These are phyloP conservation scores for Auricularia sp. DNA, from an alignment of 768 basidiomycete species.

Conservation along the genomic window DNA sequence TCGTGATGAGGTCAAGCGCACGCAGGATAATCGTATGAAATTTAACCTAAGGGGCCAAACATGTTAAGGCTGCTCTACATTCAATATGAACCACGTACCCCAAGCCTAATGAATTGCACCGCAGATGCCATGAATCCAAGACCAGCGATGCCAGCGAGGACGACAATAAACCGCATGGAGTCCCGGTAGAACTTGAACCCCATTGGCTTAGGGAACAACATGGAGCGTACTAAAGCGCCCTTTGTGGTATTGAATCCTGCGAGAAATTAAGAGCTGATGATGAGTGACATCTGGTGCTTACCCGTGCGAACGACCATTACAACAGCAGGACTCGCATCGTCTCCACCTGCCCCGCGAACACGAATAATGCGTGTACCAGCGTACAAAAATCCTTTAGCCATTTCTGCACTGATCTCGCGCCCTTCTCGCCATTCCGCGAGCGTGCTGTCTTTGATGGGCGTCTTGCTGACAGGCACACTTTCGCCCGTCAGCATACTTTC, in stretches of 20 bases:
- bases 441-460: slow-evolving; percentile 71
- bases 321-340: slow-evolving; percentile 56
- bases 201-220: slow-evolving; percentile 97
- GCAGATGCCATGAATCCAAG: slow-evolving; percentile 88
- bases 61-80: not conserved
- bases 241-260: slow-evolving; percentile 89
- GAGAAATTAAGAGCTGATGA: slow-evolving; percentile 17
- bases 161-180: slow-evolving; percentile 81
- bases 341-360: slow-evolving; percentile 52
- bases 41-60: slow-evolving; percentile 43
- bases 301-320: slow-evolving; percentile 84
- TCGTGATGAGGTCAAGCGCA: slow-evolving; percentile 89
- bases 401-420: slow-evolving; percentile 49
- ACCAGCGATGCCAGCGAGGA: slow-evolving; percentile 83
- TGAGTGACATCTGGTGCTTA: slow-evolving; percentile 20
- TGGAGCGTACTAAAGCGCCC: slow-evolving; percentile 88
- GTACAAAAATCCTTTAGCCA: slow-evolving; percentile 77
- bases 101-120: slow-evolving; percentile 82
- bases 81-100: slow-evolving; percentile 41
- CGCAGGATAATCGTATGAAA: slow-evolving; percentile 89
- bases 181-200: slow-evolving; percentile 98
- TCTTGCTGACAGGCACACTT: slow-evolving; percentile 92
- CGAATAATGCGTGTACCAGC: slow-evolving; percentile 87
- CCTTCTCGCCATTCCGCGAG: slow-evolving; percentile 59
- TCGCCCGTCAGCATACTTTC: slow-evolving; percentile 99